Base-by-base conservation (phyloP, 1,284 basidiomycete species). In the Rhodotorula sp. region DNA sequence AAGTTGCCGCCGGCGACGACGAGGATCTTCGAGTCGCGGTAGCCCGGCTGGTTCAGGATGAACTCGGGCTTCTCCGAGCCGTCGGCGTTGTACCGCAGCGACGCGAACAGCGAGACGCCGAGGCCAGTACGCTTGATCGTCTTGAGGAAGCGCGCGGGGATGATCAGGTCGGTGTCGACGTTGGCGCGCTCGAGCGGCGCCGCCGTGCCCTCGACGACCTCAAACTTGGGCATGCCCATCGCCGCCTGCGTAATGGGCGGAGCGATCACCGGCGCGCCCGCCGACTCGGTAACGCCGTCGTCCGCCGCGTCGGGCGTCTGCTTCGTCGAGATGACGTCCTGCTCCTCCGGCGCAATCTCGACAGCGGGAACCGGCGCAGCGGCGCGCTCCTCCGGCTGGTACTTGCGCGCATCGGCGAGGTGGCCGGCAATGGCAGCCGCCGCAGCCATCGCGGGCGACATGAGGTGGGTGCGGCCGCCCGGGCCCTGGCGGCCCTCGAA, bases 121-220 rank as follows among this genome's bases (percentile, higher is more conserved):
- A 97, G 86, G 65, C 94, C 94, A 34, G 94, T 96, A 69, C 95
- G 88, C 83, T 96, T 94, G 76, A 97, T 84, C 10, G 94, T 96
- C 84, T 75, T 97, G 82, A 97, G 84, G 85, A 96, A 97, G 81
- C 77, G 77, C n/a, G 77, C 78, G 10, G 94, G 95, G 79, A 97
- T 96, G 81, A 97, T 96, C 89, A 92, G 94, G 81, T 97, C 95
- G 64, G 94, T 97, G 82, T 97, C 94, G 74, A 97, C 90, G 80
- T 97, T 97, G 78, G 73, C 72, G 37, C 74, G 92, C 89, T 91
- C 88, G 82, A 97, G 82, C n/a, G 92, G 92, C 7, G 93, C 94
- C 39, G 91, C 88, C 73, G 94, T 59, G 34, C 72, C 94, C 82
- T 90, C 90, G 75, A 95, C 83, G 64, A 91, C 81, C 62, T 85